Conservation (phyloP, 139 green algal species). For the Chlorella sp. region DNA sequence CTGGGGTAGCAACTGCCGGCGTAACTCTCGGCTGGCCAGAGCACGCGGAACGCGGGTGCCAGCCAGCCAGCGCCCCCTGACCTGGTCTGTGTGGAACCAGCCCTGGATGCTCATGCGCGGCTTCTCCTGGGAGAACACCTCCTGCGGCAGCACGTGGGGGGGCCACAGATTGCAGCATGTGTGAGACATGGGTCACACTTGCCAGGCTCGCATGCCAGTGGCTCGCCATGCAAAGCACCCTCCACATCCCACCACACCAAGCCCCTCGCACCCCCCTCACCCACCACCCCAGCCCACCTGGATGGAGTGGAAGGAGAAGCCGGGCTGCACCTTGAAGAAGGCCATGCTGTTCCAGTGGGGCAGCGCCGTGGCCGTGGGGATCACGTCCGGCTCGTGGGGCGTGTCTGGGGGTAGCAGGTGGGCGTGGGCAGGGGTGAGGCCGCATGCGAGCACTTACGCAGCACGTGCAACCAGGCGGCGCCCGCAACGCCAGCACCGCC, state of each 20-base stretch:
- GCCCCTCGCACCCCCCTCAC: not conserved
- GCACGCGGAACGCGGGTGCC: too few relatives aligned
- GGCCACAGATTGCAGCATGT: not conserved
- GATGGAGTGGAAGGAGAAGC: constrained; percentile 84
- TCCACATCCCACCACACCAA: too few relatives aligned
- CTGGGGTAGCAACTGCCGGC: too few relatives aligned
- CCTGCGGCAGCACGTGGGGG: constrained; percentile 9
- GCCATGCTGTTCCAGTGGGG: constrained; percentile 87
- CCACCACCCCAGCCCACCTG: constrained; percentile 32
- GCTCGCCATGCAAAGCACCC: too few relatives aligned
- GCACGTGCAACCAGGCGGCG: too few relatives aligned
- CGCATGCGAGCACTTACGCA: too few relatives aligned
- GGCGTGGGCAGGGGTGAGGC: not conserved
- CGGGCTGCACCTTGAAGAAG: constrained; percentile 85
- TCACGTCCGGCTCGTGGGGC: constrained; percentile 51
- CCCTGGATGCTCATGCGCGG: constrained; percentile 72
- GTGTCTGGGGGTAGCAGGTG: constrained; percentile 34
- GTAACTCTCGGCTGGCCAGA: too few relatives aligned
- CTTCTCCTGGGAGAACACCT: constrained; percentile 67
- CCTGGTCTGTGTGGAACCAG: constrained; percentile 79
- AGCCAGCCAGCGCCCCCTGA: too few relatives aligned
- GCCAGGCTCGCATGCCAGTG: too few relatives aligned
- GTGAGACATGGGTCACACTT: too few relatives aligned
- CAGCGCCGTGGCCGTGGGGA: constrained; percentile 52
- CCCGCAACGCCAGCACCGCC: too few relatives aligned